phyloP scores from a whole-genome alignment of 1,284 basidiomycete genomes.

The Puccinia sorghi region DNA sequence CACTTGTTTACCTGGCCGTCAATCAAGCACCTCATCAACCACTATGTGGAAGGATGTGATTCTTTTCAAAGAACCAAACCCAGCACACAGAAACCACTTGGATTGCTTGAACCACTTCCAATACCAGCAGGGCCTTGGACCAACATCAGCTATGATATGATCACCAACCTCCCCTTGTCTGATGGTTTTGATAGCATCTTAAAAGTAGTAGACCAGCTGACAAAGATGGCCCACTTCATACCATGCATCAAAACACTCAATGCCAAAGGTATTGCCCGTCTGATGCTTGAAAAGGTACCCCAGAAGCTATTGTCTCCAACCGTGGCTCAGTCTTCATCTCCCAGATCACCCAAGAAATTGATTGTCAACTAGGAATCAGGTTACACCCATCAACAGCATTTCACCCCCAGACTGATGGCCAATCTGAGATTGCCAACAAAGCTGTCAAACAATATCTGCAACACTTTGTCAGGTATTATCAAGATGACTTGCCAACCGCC shows the following conservation, averaged over 20 bases:
- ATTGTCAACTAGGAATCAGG: too few relatives aligned
- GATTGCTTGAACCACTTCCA: slow-evolving; percentile 58
- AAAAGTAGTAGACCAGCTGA: neutral
- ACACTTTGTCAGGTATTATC: slow-evolving; percentile 48
- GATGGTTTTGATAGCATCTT: slow-evolving; percentile 1
- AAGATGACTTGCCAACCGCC: slow-evolving; percentile 56
- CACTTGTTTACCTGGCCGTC: too few relatives aligned
- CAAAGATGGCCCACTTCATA: too few relatives aligned
- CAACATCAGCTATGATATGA: too few relatives aligned
- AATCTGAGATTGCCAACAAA: slow-evolving; percentile 21
- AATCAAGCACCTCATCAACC: slow-evolving; percentile 56
- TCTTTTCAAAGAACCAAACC: slow-evolving; percentile 58
- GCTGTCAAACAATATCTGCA: slow-evolving; percentile 50
- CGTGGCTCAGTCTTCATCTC: too few relatives aligned
- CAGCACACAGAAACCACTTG: slow-evolving; percentile 58
- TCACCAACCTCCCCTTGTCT: too few relatives aligned
- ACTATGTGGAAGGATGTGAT: slow-evolving; percentile 53
- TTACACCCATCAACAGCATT: too few relatives aligned
- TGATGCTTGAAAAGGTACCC: neutral
- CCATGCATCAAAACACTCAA: neutral
- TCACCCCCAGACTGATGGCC: too few relatives aligned
- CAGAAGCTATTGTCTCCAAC: too few relatives aligned
- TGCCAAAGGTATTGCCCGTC: neutral
- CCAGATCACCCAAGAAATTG: too few relatives aligned
- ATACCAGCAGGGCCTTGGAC: too few relatives aligned